phyloP scores from a whole-genome alignment of 1,139 yeast genomes.

The Yamadazyma sp. region DNA sequence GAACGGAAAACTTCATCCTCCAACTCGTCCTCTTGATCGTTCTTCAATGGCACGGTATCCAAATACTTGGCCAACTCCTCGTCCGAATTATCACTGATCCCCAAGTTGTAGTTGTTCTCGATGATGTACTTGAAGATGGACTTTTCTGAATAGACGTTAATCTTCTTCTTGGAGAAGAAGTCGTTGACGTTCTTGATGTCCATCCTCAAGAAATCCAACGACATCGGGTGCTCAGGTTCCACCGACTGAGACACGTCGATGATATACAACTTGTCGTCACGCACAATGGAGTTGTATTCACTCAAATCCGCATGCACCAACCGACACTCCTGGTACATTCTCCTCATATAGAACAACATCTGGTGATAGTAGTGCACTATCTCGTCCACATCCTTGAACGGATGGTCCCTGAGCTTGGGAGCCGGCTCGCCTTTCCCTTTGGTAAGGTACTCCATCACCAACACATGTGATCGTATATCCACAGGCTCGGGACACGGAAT shows the following conservation, averaged over 20 bases:
- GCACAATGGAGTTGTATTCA: conserved; percentile 91
- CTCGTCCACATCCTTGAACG: conserved; percentile 63
- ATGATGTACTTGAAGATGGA: conserved; percentile 74
- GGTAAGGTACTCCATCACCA: conserved; percentile 90
- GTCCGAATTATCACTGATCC: conserved; percentile 40
- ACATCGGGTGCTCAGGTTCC: conserved; percentile 97
- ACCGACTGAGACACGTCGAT: conserved; percentile 98
- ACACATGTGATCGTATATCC: conserved; percentile 83
- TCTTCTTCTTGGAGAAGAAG: conserved; percentile 70
- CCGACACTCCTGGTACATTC: conserved; percentile 83
- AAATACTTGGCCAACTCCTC: conserved; percentile 37
- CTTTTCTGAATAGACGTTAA: conserved; percentile 79
- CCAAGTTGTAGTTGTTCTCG: conserved; percentile 38
- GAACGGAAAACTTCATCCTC: conserved; percentile 87
- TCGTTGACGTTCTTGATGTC: conserved; percentile 95
- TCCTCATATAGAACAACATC: conserved; percentile 80
- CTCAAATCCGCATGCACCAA: conserved; percentile 96
- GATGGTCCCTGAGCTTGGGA: conserved; percentile 83
- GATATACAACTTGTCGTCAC: conserved; percentile 74
- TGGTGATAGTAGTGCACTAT: conserved; percentile 70
- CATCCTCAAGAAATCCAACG: conserved; percentile 92
- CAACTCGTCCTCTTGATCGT: conserved; percentile 52
- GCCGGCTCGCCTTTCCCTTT: conserved; percentile 82
- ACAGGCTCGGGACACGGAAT: conserved; percentile 93
- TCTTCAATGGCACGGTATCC: conserved; percentile 51